Base-by-base conservation (phyloP, 352 stramenopile genomes). In the Phytopythium chamaehyphon region DNA sequence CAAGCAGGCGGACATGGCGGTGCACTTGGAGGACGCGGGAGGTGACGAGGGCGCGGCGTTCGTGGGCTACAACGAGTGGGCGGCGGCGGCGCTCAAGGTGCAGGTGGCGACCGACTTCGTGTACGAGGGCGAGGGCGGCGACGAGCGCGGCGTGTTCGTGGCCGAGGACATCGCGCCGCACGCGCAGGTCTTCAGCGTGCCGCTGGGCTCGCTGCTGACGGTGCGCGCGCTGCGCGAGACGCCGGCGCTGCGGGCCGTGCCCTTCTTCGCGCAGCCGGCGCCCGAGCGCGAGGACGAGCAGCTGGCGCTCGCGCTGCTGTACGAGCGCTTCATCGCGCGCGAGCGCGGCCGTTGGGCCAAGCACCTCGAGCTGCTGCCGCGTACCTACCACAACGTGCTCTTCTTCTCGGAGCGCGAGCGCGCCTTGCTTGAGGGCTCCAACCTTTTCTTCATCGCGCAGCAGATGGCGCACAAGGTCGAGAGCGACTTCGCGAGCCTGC, bases 21-120 rank as follows among this genome's bases (percentile, higher is more conserved):
- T 55, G 28, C 47, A 46, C 40, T 23, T 42, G 31, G 37, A 52
- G 18, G 42, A 52, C 26, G 44, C 24, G 33, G 22, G 36, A 8
- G 49, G 42, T 22, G 48, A 57, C 46, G 47, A 38, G 26, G 43
- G 31, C 37, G 47, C 71, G 47, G 64, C 52, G 18, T 82, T 84
- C 40, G 61, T 90, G n/a, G 79, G 82, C 36, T 93, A 86, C 59
- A 86, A 92, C 51, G 79, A 88, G 64, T 92, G 82, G 82, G 82
- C 82, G 2, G 44, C 54, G 12, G 54, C 66, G 40, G 36, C 51
- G 43, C 73, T 92, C 28, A 61, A 75, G 39, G 78, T 90, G 51
- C 53, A 61, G 38, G 65, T 90, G 24, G 70, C 63, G 36, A 90
- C 77, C 8, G 83, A 90, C 68, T 93, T 93, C 58, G 83, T 93